Evolutionary conservation across 2,329 filamentous ascomycete genomes (phyloP), one percentile per base, ranked within the genome.

Genomic region (Ciborinia camelliae): DNA sequence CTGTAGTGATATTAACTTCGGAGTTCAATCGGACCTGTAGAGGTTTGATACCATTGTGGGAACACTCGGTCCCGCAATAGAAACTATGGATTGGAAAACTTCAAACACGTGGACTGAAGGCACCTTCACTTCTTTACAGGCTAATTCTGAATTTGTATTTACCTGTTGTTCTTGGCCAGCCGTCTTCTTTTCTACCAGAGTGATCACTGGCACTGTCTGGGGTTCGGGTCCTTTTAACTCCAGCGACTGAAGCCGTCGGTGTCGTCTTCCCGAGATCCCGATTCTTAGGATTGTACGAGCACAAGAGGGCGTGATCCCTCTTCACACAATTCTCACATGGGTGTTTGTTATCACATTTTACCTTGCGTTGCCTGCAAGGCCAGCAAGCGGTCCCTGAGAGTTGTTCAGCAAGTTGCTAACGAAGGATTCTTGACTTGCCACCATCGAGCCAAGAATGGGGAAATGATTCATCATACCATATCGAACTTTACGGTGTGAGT

Each of bases 261-360:
- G 55, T 63, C 20, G 69, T 59, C 20, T 64, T 35, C 41, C 71
- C 72, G 43, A 68, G 50, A 14, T 68, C 65, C 64, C 71, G 68
- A 35, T 81, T 78, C 73, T 88, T 88, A 18, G 86, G 86, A 73
- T 88, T 88, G 77, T 88, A 88, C 35, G 85, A 88, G 73, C 86
- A 89, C 59, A 89, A 78, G 75, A 84, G 81, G 2, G 85, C 81
- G 70, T 89, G 86, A 66, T 88, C 85, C 63, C 86, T 79, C 77
- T 87, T 88, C 72, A 87, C 81, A 72, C 86, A 89, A 73, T 89
- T 89, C 72, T 88, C 85, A 75, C 86, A 89, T 0, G 86, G 86
- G 72, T 86, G 82, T 74, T 87, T 85, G 75, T 88, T 88, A 77
- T 88, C 86, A 74, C 86, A 89, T 76, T 88, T 88, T 48, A 89